These are phyloP conservation scores for Cytospora schulzeri DNA, from an alignment of 2,329 filamentous ascomycete genomes.

Conservation along the genomic window DNA sequence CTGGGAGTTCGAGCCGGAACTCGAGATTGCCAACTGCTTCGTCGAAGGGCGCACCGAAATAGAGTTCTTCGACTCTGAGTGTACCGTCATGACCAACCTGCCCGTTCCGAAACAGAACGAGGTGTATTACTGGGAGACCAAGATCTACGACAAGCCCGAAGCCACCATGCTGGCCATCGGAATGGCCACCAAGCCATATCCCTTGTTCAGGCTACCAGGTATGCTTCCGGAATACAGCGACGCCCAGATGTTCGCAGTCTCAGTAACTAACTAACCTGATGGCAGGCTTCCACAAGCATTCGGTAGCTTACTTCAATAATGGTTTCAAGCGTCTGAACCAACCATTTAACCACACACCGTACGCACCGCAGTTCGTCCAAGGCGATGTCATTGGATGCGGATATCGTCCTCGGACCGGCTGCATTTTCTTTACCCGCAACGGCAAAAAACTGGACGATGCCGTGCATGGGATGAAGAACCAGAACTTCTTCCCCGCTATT, in stretches of 20 bases:
- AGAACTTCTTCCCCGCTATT: slow-evolving; percentile 98
- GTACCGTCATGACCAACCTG: slow-evolving; percentile 94
- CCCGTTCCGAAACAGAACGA: slow-evolving; percentile 98
- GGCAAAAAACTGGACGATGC: slow-evolving; percentile 97
- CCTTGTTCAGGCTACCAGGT: slow-evolving; percentile 92
- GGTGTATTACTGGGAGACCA: slow-evolving; percentile 99
- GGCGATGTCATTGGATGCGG: slow-evolving; percentile 96
- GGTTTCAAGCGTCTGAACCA: slow-evolving; percentile 90
- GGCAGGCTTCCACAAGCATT: slow-evolving; percentile 86
- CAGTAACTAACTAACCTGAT: neutral
- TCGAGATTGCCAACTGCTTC: slow-evolving; percentile 98
- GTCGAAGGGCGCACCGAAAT: slow-evolving; percentile 96
- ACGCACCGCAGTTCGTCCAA: slow-evolving; percentile 84
- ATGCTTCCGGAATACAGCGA: slow-evolving; percentile 38
- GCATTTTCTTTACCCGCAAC: slow-evolving; percentile 97
- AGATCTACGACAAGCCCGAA: slow-evolving; percentile 97
- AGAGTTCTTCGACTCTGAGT: slow-evolving; percentile 98
- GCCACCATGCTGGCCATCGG: slow-evolving; percentile 85
- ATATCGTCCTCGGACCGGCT: slow-evolving; percentile 90
- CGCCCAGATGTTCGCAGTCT: neutral
- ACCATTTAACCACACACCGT: slow-evolving; percentile 77
- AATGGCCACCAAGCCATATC: slow-evolving; percentile 96
- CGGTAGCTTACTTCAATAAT: slow-evolving; percentile 85
- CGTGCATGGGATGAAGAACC: slow-evolving; percentile 85
- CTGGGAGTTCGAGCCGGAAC: slow-evolving; percentile 99